Evolutionary conservation across 78 protist genomes (phyloP), one percentile per base, ranked within the genome.

Genomic region (Mantamonas sphyraenae): DNA sequence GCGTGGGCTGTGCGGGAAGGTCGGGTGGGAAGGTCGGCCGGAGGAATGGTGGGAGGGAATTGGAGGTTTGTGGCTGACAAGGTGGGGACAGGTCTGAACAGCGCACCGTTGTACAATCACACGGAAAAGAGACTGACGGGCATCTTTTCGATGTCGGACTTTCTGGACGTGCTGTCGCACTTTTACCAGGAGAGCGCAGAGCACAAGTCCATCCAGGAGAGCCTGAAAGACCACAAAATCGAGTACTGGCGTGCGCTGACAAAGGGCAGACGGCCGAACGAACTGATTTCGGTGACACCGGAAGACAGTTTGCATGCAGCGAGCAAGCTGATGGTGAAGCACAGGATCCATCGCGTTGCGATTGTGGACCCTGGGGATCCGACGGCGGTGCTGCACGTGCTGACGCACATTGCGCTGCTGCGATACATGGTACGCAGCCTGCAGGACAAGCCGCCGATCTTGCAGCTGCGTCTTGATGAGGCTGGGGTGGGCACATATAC

Each of bases 101-200:
- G n/a, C 0, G 87, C 79, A 0, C 71, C 82, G 9, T 40, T 86
- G 28, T 86, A 87, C 87, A 82, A 81, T 62, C 0, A 47, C 30
- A 10, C 24, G 24, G 0, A 0, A 22, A 64, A 72, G 37, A 26
- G 35, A 33, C 77, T 64, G 43, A 77, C 65, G 37, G 91, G 86
- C 34, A 64, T 81, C 45, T 7, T 82, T 12, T 73, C 91, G 1
- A 65, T 81, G n/a, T 73, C 91, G 1, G 91, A 86, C 64, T 78
- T 69, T 47, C 64, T 77, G 30, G 65, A 64, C 19, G 53, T 86
- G 5, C 56, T 86, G 35, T 34, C 50, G 30, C 34, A 73, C 12
- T 83, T 73, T 59, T 73, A 77, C 68, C 0, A 55, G 31, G 5
- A 24, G 4, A 37, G 73, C 5, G 38, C 3, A 0, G 55, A 2